phyloP scores from a whole-genome alignment of 306 rosid genomes.

The Oemleria cerasiformis region DNA sequence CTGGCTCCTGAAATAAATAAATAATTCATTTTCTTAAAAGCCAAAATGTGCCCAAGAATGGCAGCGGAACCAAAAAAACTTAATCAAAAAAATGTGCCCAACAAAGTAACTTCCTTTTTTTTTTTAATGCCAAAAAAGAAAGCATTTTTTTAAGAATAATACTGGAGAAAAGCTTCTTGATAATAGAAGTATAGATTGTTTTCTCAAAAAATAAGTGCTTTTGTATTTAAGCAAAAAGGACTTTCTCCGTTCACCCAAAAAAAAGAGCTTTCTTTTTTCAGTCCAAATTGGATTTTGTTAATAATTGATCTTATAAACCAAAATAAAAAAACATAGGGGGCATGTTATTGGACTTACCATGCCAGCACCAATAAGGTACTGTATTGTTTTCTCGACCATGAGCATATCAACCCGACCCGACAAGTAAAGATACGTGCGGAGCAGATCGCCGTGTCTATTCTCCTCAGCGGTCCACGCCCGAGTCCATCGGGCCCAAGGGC shows the following conservation, averaged over 20 bases:
- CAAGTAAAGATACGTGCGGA: slow-evolving; percentile 55
- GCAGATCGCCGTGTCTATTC: slow-evolving; percentile 80
- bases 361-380: slow-evolving; percentile 66
- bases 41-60: neutral
- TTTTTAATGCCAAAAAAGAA: no score
- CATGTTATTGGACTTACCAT: slow-evolving; percentile 40
- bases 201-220: no score
- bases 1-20: slow-evolving; percentile 46
- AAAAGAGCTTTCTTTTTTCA: neutral
- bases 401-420: slow-evolving; percentile 84
- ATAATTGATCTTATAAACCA: neutral
- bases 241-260: no score
- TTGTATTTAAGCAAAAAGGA: no score
- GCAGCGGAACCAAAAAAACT: no score
- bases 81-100: no score
- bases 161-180: no score
- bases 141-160: no score
- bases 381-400: slow-evolving; percentile 68
- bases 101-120: no score
- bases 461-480: slow-evolving; percentile 82
- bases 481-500: slow-evolving; percentile 82
- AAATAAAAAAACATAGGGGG: neutral
- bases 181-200: no score
- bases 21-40: neutral
- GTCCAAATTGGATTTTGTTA: neutral